A percentile compares a stretch with the other conserved stretches of the same genome.
Conservation (phyloP, 371 early-diverging fungal species). For the Mucor saturninus region DNA sequence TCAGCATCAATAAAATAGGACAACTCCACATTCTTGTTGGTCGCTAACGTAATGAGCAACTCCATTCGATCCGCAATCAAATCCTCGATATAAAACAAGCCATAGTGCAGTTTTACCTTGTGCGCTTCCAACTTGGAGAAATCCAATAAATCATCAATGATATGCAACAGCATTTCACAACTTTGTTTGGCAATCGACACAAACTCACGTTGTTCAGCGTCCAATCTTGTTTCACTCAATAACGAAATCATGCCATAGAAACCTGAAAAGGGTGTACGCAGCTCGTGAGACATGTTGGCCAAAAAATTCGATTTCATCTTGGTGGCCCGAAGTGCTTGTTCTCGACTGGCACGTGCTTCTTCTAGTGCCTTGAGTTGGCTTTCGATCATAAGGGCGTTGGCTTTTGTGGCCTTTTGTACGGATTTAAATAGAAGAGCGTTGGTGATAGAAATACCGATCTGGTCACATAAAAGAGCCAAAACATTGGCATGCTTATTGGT, state of each 20-base stretch:
- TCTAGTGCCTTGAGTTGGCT: slow-evolving; percentile 46
- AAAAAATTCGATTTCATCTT: slow-evolving; percentile 58
- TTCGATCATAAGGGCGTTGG: slow-evolving; percentile 47
- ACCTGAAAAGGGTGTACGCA: slow-evolving; percentile 63
- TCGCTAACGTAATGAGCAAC: slow-evolving; percentile 55
- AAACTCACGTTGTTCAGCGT: slow-evolving; percentile 63
- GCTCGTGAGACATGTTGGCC: slow-evolving; percentile 64
- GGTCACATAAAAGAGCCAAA: slow-evolving; percentile 60
- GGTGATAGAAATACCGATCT: slow-evolving; percentile 66
- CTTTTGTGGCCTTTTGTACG: slow-evolving; percentile 44
- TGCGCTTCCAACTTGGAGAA: slow-evolving; percentile 68
- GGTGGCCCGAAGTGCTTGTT: slow-evolving; percentile 49
- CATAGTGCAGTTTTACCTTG: slow-evolving; percentile 62
- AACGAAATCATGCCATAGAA: slow-evolving; percentile 65
- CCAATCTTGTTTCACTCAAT: slow-evolving; percentile 56
- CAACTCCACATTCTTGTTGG: slow-evolving; percentile 56
- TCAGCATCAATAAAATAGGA: slow-evolving; percentile 51
- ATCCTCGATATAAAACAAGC: slow-evolving; percentile 59
- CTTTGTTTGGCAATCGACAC: slow-evolving; percentile 65
- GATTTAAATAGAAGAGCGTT: slow-evolving; percentile 62
- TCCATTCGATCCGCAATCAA: slow-evolving; percentile 62
- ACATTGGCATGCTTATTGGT: slow-evolving; percentile 60
- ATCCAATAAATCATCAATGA: slow-evolving; percentile 67
- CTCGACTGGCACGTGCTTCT: slow-evolving; percentile 48
- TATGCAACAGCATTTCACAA: slow-evolving; percentile 64